A percentile compares a stretch with the other conserved stretches of the same genome.
These are phyloP conservation scores for Coniochaeta sp. DNA, from an alignment of 2,329 filamentous ascomycete species.

Conservation along the genomic window DNA sequence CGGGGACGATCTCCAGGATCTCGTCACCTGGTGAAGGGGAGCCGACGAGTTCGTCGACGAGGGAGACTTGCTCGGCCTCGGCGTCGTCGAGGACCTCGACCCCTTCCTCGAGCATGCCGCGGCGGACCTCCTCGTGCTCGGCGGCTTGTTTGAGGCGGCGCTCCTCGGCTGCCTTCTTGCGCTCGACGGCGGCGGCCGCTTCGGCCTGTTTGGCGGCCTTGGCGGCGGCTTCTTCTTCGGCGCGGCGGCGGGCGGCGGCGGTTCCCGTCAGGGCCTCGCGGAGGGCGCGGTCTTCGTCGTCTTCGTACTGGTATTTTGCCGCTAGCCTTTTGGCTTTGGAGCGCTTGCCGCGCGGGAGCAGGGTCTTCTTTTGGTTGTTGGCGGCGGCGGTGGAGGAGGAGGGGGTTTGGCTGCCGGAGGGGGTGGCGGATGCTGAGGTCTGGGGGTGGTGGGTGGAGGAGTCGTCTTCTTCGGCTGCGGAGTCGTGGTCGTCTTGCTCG, in stretches of 20 bases:
- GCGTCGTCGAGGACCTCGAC: constrained; percentile 54
- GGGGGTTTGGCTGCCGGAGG: constrained; percentile 16
- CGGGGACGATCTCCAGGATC: constrained; percentile 58
- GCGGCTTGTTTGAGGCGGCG: constrained; percentile 68
- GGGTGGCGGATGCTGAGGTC: constrained; percentile 5
- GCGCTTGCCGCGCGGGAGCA: constrained; percentile 65
- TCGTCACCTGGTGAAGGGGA: constrained; percentile 76
- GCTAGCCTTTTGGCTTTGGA: constrained; percentile 83
- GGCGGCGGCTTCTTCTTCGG: constrained; percentile 59
- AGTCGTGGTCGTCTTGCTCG: constrained; percentile 25
- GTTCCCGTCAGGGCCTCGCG: constrained; percentile 86
- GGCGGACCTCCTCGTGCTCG: constrained; percentile 66
- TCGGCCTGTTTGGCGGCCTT: constrained; percentile 67
- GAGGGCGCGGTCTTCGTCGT: constrained; percentile 82
- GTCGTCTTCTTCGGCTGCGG: constrained; percentile 14
- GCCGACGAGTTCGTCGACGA: constrained; percentile 68
- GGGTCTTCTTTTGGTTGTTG: constrained; percentile 34
- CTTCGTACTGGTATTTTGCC: constrained; percentile 86
- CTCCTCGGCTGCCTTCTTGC: constrained; percentile 73
- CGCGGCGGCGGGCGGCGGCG: constrained; percentile 56
- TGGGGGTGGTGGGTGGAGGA: constrained; percentile 25
- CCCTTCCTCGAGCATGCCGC: constrained; percentile 51
- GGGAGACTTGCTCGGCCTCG: constrained; percentile 44
- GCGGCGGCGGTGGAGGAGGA: constrained; percentile 17
- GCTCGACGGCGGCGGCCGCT: constrained; percentile 61